A percentile compares a stretch with the other conserved stretches of the same genome.
These are phyloP conservation scores for Rhizopus delemar DNA, from an alignment of 371 early-diverging fungal species.

Conservation along the genomic window DNA sequence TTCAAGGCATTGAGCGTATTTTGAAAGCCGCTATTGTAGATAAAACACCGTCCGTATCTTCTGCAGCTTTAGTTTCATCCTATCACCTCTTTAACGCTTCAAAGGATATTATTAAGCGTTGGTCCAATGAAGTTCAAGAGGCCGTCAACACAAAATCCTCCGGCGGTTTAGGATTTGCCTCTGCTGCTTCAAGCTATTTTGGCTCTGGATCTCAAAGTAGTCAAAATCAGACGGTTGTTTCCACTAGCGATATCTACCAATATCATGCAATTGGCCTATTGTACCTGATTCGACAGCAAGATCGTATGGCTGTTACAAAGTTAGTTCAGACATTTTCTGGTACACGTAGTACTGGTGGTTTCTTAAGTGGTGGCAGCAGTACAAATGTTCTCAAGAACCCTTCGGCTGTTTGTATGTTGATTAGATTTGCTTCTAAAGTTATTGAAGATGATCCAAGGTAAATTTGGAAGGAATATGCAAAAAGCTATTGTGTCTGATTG, in stretches of 20 bases:
- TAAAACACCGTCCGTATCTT: constrained; percentile 85
- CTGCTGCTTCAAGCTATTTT: constrained; percentile 59
- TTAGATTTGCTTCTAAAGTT: constrained; percentile 90
- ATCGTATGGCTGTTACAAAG: constrained; percentile 97
- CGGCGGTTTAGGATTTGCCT: constrained; percentile 42
- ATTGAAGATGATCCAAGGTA: constrained; percentile 88
- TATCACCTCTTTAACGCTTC: constrained; percentile 82
- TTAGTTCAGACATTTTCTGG: constrained; percentile 87
- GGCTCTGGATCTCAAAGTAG: constrained; percentile 44
- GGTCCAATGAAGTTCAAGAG: constrained; percentile 91
- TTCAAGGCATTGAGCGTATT: constrained; percentile 94
- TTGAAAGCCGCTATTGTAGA: constrained; percentile 97
- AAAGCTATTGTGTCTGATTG: too few relatives aligned
- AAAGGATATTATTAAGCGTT: constrained; percentile 84
- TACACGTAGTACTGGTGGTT: constrained; percentile 29
- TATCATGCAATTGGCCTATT: constrained; percentile 96
- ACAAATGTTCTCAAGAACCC: constrained; percentile 74
- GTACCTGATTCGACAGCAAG: constrained; percentile 93
- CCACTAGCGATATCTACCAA: constrained; percentile 81
- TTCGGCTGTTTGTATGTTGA: constrained; percentile 89
- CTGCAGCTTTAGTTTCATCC: constrained; percentile 91
- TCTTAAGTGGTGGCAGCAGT: constrained; percentile 43
- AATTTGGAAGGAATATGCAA: background rate
- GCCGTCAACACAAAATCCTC: constrained; percentile 78
- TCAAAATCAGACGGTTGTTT: constrained; percentile 50